Evolutionary conservation across 371 early-diverging fungal genomes (phyloP).

Genomic region (Haplosporangium sp.): DNA sequence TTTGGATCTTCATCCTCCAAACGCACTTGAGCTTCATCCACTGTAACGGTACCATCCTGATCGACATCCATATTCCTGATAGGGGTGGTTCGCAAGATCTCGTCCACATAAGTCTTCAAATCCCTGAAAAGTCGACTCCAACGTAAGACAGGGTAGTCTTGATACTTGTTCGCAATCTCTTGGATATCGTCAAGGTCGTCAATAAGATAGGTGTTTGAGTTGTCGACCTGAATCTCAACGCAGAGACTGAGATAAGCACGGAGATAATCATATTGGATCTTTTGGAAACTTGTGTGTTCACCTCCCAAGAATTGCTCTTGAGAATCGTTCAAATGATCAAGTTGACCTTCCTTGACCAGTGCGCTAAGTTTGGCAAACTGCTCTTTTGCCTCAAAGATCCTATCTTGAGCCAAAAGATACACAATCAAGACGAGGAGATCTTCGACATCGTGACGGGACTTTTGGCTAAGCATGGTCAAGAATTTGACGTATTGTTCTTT

Average conservation of each 20-base stretch:
- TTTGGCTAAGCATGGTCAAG: constrained; percentile 58
- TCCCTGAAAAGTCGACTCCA: constrained; percentile 65
- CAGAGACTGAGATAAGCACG: constrained; percentile 65
- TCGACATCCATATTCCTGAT: background rate
- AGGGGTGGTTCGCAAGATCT: constrained; percentile 44
- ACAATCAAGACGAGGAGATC: constrained; percentile 60
- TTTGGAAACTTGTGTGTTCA: constrained; percentile 23
- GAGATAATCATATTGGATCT: constrained; percentile 67
- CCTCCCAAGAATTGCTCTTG: constrained; percentile 6
- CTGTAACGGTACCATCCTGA: constrained; percentile 4
- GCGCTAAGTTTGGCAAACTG: constrained; percentile 29
- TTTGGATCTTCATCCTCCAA: background rate
- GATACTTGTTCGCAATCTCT: constrained; percentile 56
- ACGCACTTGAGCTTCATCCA: background rate
- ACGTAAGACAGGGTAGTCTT: constrained; percentile 54
- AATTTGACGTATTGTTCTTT: constrained; percentile 59
- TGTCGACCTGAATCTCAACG: constrained; percentile 46
- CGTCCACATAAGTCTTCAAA: constrained; percentile 59
- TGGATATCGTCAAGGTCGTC: constrained; percentile 57
- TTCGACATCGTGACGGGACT: constrained; percentile 30
- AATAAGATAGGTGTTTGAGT: constrained; percentile 9
- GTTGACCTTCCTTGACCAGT: constrained; percentile 1
- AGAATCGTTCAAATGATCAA: background rate
- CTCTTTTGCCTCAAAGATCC: constrained; percentile 63
- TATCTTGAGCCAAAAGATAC: constrained; percentile 67